phyloP scores from a whole-genome alignment of 78 protist genomes.

The Goniomonas avonlea region DNA sequence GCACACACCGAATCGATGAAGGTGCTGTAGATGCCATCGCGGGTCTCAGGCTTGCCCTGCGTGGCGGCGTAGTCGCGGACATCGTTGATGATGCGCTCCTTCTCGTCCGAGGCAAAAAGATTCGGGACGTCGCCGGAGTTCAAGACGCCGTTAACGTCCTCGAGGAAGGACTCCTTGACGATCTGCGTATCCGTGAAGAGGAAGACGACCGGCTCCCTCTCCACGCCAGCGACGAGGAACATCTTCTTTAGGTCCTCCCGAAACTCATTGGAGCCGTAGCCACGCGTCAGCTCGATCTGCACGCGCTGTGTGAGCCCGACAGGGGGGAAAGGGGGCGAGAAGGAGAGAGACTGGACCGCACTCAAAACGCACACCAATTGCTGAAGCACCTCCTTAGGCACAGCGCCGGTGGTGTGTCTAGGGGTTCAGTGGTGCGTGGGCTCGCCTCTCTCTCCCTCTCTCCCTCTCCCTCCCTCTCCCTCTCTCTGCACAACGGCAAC shows the following conservation, averaged over 20 bases:
- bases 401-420: no score
- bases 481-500: no score
- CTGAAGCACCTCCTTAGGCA: no score
- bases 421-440: no score
- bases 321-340: no score
- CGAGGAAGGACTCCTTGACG: slow-evolving; percentile 56
- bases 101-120: slow-evolving; percentile 51
- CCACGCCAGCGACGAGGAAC: slow-evolving; percentile 45
- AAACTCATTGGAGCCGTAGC: slow-evolving; percentile 56
- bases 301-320: neutral
- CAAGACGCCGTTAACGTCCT: slow-evolving; percentile 66
- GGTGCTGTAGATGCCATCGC: slow-evolving; percentile 16
- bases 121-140: slow-evolving; percentile 66
- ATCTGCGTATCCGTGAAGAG: slow-evolving; percentile 60
- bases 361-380: no score
- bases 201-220: slow-evolving; percentile 44
- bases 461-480: no score
- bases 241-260: slow-evolving; percentile 55
- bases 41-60: slow-evolving; percentile 25
- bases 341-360: no score
- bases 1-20: no score
- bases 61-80: neutral
- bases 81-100: slow-evolving; percentile 18
- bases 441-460: no score
- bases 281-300: slow-evolving; percentile 34